Conservation (phyloP, 202 grass and related monocot species). For the Zizania palustris region DNA sequence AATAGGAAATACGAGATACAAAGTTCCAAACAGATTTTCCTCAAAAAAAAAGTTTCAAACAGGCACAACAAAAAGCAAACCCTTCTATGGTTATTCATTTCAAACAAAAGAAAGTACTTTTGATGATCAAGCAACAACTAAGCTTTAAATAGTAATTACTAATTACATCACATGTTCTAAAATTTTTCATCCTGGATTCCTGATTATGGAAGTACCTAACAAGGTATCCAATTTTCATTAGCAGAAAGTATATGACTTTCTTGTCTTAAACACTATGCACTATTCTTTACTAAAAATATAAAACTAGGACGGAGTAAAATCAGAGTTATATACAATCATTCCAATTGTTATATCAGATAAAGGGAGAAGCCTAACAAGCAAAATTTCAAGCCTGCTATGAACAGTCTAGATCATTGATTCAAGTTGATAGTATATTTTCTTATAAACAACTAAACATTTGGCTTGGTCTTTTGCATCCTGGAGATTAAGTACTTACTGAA, state of each 20-base stretch:
- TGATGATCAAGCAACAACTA: conserved; percentile 7
- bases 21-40: too few species aligned
- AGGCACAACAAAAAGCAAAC: neutral
- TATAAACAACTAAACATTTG: neutral
- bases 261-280: conserved; percentile 16
- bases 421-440: neutral
- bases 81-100: conserved; percentile 5
- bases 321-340: neutral
- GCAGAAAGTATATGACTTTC: neutral
- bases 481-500: neutral
- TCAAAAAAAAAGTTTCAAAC: conserved; percentile 15
- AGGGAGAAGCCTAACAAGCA: conserved; percentile 9
- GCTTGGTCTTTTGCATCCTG: neutral
- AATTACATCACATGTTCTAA: conserved; percentile 12
- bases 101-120: conserved; percentile 30
- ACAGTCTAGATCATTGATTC: conserved; percentile 15
- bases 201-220: neutral
- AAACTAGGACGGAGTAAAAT: conserved; percentile 1
- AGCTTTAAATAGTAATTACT: conserved; percentile 13
- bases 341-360: conserved; percentile 6
- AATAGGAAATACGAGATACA: neutral
- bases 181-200: neutral
- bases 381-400: conserved; percentile 22
- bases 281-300: neutral
- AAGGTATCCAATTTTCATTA: neutral